Percentiles rank a stretch among this genome's conserved stretches.
Evolutionary conservation across 257 asterid species (phyloP).

Genomic region (Solanum tarijense): DNA sequence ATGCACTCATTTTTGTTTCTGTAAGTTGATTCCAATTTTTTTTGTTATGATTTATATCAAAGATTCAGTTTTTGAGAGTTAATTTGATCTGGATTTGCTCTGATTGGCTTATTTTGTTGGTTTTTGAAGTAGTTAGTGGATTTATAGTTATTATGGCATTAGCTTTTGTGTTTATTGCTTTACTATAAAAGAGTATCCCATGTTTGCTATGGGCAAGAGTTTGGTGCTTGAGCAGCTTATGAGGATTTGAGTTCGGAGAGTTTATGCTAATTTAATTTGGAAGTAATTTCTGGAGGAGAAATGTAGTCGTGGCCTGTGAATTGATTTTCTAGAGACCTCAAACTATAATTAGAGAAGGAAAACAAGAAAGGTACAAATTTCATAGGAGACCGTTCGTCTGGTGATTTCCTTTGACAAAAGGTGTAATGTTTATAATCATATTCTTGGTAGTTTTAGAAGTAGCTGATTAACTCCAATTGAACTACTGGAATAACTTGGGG

Average conservation of each 20-base stretch:
- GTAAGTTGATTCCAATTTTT: constrained; percentile 20
- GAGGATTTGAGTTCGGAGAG: neutral
- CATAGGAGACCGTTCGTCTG: neutral
- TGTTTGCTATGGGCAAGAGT: neutral
- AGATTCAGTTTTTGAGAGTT: neutral
- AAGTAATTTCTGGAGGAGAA: neutral
- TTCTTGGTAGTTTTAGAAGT: neutral
- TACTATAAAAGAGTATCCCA: neutral
- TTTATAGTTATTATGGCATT: neutral
- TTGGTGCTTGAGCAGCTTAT: neutral
- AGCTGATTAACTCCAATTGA: neutral
- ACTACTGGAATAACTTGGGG: neutral
- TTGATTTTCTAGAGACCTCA: neutral
- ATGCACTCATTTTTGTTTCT: constrained; percentile 56
- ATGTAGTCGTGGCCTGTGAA: neutral
- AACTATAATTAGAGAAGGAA: neutral
- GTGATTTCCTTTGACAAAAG: neutral
- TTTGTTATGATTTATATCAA: neutral
- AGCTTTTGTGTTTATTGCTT: neutral
- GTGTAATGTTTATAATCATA: neutral
- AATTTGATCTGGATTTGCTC: neutral
- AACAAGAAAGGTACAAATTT: neutral
- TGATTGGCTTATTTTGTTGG: neutral
- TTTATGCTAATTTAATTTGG: neutral
- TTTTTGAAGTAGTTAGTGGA: neutral